A percentile compares a stretch with the other conserved stretches of the same genome.
Conservation (phyloP, 2,329 filamentous ascomycete species). For the Rhynchosporium graminicola region DNA sequence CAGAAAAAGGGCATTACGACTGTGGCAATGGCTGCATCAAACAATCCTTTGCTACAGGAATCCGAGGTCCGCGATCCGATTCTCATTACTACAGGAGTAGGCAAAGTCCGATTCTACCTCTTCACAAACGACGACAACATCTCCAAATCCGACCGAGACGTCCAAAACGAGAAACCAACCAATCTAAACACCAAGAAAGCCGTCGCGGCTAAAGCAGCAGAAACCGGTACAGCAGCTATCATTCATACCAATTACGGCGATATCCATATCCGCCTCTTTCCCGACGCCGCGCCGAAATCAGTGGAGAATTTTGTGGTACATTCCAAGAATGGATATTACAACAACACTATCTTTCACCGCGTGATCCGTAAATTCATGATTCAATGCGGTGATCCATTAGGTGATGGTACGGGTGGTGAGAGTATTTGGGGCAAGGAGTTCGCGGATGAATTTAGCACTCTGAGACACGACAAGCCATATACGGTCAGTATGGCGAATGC, state of each 20-base stretch:
- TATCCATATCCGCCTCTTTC: slow-evolving; percentile 90
- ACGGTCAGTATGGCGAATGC: slow-evolving; percentile 98
- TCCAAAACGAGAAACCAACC: slow-evolving; percentile 92
- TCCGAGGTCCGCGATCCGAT: slow-evolving; percentile 90
- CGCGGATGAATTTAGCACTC: slow-evolving; percentile 86
- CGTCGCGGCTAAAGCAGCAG: slow-evolving; percentile 60
- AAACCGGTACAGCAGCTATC: slow-evolving; percentile 77
- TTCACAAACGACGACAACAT: slow-evolving; percentile 89
- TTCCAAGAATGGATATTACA: slow-evolving; percentile 88
- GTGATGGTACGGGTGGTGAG: slow-evolving; percentile 87
- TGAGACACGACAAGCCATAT: slow-evolving; percentile 95
- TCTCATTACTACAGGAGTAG: slow-evolving; percentile 77
- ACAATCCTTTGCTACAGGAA: slow-evolving; percentile 89
- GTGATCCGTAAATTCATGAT: slow-evolving; percentile 99
- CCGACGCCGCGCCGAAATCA: slow-evolving; percentile 86
- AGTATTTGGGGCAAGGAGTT: slow-evolving; percentile 93
- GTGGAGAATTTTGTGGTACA: slow-evolving; percentile 98
- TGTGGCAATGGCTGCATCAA: slow-evolving; percentile 94
- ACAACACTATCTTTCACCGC: slow-evolving; percentile 95
- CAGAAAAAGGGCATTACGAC: slow-evolving; percentile 93
- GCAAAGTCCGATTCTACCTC: slow-evolving; percentile 95
- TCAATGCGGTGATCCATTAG: slow-evolving; percentile 79
- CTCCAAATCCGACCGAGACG: slow-evolving; percentile 80
- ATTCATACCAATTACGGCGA: slow-evolving; percentile 94
- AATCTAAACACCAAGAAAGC: slow-evolving; percentile 58